Evolutionary conservation across 1,284 basidiomycete species (phyloP).

Genomic region (Ganoderma resinaceum): DNA sequence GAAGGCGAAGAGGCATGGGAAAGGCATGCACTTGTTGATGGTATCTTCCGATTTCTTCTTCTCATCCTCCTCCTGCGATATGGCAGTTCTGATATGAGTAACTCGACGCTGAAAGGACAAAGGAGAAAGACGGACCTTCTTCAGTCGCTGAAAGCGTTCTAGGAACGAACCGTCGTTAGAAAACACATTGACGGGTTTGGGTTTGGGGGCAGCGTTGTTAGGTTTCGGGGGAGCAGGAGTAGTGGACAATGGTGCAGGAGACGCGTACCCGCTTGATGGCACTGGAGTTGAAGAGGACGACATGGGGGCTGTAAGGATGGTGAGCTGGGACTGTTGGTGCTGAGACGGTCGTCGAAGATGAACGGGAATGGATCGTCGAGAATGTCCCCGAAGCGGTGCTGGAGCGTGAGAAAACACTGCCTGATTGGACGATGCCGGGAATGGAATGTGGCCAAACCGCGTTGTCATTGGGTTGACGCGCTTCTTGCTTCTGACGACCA

Average conservation of each 20-base stretch:
- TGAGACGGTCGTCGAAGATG: conserved; percentile 7
- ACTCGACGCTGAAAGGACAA: neutral
- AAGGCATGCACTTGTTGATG: conserved; percentile 49
- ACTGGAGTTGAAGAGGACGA: conserved; percentile 35
- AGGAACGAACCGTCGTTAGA: conserved; percentile 67
- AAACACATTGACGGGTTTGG: conserved; percentile 61
- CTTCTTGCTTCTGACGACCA: neutral
- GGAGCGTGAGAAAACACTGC: neutral
- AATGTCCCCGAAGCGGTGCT: conserved; percentile 18
- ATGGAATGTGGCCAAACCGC: neutral
- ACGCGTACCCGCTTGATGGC: conserved; percentile 40
- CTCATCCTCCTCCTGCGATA: conserved; percentile 58
- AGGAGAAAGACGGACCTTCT: conserved; percentile 47
- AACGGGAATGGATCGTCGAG: conserved; percentile 15
- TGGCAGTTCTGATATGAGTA: neutral
- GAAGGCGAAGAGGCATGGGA: conserved; percentile 9
- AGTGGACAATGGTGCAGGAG: conserved; percentile 36
- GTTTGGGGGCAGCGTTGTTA: conserved; percentile 39
- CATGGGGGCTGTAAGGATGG: conserved; percentile 21
- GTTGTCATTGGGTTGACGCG: too few species aligned
- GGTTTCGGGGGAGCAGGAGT: conserved; percentile 37
- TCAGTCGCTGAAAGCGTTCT: conserved; percentile 60
- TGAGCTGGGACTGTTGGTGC: conserved; percentile 5
- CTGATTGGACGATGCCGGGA: neutral
- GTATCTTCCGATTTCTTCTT: conserved; percentile 60